Evolutionary conservation across 108 stramenopile species (phyloP).

Genomic region (Cyclostephanos tholiformis): DNA sequence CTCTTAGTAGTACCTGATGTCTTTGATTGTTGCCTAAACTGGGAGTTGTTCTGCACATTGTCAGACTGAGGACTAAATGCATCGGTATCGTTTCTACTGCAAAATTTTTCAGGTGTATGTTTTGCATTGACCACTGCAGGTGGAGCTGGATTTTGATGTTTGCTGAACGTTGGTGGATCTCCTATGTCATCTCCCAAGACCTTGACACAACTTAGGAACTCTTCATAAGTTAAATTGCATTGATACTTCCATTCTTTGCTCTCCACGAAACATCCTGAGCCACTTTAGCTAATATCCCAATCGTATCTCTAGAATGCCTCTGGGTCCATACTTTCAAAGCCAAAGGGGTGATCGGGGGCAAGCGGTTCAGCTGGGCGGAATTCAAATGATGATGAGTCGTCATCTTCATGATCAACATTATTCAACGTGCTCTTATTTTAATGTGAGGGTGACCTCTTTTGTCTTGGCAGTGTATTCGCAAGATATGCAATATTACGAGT

Average conservation of each 20-base stretch:
- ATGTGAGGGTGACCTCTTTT: neutral
- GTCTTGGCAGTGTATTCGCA: slow-evolving; percentile 13
- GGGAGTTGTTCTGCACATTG: neutral
- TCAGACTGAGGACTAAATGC: slow-evolving; percentile 13
- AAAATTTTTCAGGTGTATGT: slow-evolving; percentile 2
- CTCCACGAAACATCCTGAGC: slow-evolving; percentile 54
- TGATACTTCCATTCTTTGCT: slow-evolving; percentile 52
- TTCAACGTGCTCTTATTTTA: neutral
- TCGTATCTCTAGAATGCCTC: slow-evolving; percentile 32
- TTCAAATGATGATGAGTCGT: too few relatives aligned
- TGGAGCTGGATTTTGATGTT: slow-evolving; percentile 53
- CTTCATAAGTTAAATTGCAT: slow-evolving; percentile 36
- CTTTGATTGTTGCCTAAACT: neutral
- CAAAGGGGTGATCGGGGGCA: too few relatives aligned
- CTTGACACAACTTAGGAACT: slow-evolving; percentile 44
- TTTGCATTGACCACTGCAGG: slow-evolving; percentile 37
- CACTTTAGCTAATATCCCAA: slow-evolving; percentile 41
- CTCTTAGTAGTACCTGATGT: neutral
- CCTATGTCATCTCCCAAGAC: slow-evolving; percentile 38
- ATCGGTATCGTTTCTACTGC: slow-evolving; percentile 8
- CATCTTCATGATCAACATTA: too few relatives aligned
- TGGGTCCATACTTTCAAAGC: too few relatives aligned
- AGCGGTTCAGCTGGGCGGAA: neutral
- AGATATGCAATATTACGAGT: too few relatives aligned
- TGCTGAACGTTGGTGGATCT: slow-evolving; percentile 41